Base-by-base conservation (phyloP, 768 basidiomycete genomes). In the Auriculariales sp. region DNA sequence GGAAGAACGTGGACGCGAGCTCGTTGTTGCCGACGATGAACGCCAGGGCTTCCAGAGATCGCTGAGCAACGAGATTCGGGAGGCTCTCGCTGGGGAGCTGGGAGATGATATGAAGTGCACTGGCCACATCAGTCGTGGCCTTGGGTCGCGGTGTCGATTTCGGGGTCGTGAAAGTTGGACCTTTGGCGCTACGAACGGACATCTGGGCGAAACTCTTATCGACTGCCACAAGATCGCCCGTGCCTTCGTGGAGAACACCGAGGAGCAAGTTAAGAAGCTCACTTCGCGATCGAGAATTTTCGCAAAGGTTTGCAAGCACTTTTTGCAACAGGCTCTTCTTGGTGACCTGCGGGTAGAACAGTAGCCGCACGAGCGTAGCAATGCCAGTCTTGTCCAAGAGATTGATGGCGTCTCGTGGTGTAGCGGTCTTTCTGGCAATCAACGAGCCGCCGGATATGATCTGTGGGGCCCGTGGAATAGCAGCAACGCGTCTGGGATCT, bases 271-370 rank as follows among this genome's bases (percentile, higher is more conserved):
- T 95, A 72, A 99, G 87, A 22, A 98, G 71, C 56, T 99, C 95
- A 4, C 78, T 80, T 17, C 95, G 77, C 0, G 94, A 92, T 59
- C 84, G 88, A 2, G 79, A 69, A 61, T 99, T 99, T 67, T 98
- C 93, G 67, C 92, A 99, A 6, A 99, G 72, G 61, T 98, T 94
- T 54, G 90, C 82, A 30, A 99, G 78, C 1, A 95, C 82, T 59
- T 83, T 86, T 63, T 90, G 88, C 11, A 99, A 72, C 22, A 86
- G 66, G 46, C 77, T 83, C 67, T 90, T 92, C 66, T 79, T 80
- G 52, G 89, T 70, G 19, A 91, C 82, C 56, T 95, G 89, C 3
- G 95, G 95, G 74, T 91, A 95, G 73, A 99, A 99, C 19, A 99
- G 74, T 6, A 98, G 77, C 47, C 93, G 81, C 34, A 97, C 80